Conservation (phyloP, 176 grass and related monocot genomes). For the Raddia guianensis region DNA sequence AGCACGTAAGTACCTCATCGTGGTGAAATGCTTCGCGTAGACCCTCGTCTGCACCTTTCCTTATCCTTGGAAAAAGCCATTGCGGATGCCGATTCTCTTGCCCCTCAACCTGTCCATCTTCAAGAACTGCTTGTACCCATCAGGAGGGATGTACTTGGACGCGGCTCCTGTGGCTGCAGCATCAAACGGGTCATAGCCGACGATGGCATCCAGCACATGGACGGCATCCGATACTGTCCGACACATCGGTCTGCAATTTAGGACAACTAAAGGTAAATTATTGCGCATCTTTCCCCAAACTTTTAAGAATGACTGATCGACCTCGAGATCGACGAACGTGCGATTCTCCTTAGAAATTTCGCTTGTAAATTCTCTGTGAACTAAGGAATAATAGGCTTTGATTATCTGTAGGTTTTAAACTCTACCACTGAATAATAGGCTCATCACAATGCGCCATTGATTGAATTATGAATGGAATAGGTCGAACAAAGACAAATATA, state of each 20-base stretch:
- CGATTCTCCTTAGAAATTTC: no score
- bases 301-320: no score
- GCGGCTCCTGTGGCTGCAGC: constrained; percentile 43
- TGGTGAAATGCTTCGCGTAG: constrained; percentile 52
- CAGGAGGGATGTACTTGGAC: constrained; percentile 52
- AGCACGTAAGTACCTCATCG: constrained; percentile 37
- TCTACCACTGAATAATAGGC: no score
- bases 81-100: constrained; percentile 53
- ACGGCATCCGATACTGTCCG: constrained; percentile 61
- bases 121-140: constrained; percentile 66
- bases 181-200: constrained; percentile 49
- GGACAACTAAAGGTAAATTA: no score
- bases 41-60: constrained; percentile 20
- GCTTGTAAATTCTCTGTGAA: no score
- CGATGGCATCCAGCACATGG: constrained; percentile 57
- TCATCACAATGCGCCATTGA: no score
- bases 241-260: constrained; percentile 54
- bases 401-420: no score
- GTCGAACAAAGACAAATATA: no score
- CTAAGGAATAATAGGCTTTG: no score
- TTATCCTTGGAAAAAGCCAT: constrained; percentile 34
- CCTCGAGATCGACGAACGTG: no score
- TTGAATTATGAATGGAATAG: no score
- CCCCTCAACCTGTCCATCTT: constrained; percentile 51
- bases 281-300: no score